phyloP scores from a whole-genome alignment of 2,329 filamentous ascomycete species.

The Fusarium illudens region DNA sequence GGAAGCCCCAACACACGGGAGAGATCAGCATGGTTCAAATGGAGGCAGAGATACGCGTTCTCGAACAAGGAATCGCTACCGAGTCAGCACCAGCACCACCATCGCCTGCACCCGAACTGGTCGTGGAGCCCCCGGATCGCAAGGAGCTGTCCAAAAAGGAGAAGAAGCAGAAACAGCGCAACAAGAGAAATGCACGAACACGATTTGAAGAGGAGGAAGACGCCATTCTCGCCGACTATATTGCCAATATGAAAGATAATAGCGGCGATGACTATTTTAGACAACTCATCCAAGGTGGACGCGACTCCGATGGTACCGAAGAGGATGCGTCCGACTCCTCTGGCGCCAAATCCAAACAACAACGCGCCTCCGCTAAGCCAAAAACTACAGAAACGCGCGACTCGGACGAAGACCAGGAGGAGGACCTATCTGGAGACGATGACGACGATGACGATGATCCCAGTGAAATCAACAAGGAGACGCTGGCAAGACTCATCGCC shows the following conservation, averaged over 20 bases:
- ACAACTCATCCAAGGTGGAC: constrained; percentile 18
- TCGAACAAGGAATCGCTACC: constrained; percentile 36
- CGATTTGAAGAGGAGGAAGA: constrained; percentile 55
- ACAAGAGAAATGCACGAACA: constrained; percentile 26
- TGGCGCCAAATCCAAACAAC: constrained; percentile 48
- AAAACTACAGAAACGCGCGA: constrained; percentile 43
- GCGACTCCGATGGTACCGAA: constrained; percentile 7
- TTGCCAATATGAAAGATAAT: constrained; percentile 68
- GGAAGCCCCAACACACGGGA: constrained; percentile 28
- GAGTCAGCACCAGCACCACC: constrained; percentile 5
- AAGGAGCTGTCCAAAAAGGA: constrained; percentile 15
- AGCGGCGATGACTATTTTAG: constrained; percentile 55
- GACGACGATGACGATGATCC: constrained; percentile 12
- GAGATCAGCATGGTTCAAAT: constrained; percentile 43
- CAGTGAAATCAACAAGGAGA: constrained; percentile 41
- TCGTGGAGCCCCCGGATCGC: neutral
- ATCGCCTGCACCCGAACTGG: neutral
- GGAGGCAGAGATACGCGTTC: constrained; percentile 45
- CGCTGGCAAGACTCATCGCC: constrained; percentile 39
- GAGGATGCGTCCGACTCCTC: constrained; percentile 53
- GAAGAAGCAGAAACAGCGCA: constrained; percentile 30
- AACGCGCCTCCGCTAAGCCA: constrained; percentile 63
- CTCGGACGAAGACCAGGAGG: constrained; percentile 15
- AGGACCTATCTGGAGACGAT: neutral
- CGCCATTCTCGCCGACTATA: constrained; percentile 72